phyloP scores from a whole-genome alignment of 768 basidiomycete genomes.

The Amanita phalloides region DNA sequence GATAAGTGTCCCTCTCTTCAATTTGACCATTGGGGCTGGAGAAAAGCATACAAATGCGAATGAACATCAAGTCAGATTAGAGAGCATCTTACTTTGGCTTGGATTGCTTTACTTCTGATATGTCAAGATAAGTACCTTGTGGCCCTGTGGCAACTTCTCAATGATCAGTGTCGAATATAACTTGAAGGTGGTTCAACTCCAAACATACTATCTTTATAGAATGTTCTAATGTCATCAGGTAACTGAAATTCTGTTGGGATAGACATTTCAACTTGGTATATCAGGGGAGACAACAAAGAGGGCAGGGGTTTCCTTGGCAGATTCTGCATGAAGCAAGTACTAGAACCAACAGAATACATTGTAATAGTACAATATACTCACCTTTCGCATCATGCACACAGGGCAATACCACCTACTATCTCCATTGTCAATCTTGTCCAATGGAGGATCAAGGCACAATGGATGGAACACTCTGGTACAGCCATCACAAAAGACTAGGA shows the following conservation, averaged over 20 bases:
- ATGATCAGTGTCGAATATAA: slow-evolving; percentile 9
- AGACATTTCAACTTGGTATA: slow-evolving; percentile 53
- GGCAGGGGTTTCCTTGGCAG: slow-evolving; percentile 57
- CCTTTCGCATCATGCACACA: slow-evolving; percentile 56
- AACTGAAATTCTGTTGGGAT: slow-evolving; percentile 81
- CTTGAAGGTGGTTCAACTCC: slow-evolving; percentile 6
- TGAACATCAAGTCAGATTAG: slow-evolving; percentile 5
- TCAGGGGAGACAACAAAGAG: slow-evolving; percentile 61
- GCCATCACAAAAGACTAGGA: slow-evolving; percentile 93
- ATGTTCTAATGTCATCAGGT: slow-evolving; percentile 72
- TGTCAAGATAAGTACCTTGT: slow-evolving; percentile 79
- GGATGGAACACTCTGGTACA: slow-evolving; percentile 95
- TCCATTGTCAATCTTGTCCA: slow-evolving; percentile 80
- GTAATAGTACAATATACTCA: slow-evolving; percentile 21
- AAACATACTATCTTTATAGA: slow-evolving; percentile 78
- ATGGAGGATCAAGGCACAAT: slow-evolving; percentile 92
- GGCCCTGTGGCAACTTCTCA: slow-evolving; percentile 63
- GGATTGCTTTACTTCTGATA: slow-evolving; percentile 61
- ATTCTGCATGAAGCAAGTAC: slow-evolving; percentile 35
- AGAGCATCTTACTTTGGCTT: slow-evolving; percentile 65
- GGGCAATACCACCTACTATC: slow-evolving; percentile 81
- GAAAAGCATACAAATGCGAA: not conserved
- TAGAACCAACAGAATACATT: slow-evolving; percentile 9
- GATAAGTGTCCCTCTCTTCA: slow-evolving; percentile 86
- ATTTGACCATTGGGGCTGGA: slow-evolving; percentile 72